Evolutionary conservation across 139 green algal species (phyloP).

Genomic region (Zygnema cylindricum): DNA sequence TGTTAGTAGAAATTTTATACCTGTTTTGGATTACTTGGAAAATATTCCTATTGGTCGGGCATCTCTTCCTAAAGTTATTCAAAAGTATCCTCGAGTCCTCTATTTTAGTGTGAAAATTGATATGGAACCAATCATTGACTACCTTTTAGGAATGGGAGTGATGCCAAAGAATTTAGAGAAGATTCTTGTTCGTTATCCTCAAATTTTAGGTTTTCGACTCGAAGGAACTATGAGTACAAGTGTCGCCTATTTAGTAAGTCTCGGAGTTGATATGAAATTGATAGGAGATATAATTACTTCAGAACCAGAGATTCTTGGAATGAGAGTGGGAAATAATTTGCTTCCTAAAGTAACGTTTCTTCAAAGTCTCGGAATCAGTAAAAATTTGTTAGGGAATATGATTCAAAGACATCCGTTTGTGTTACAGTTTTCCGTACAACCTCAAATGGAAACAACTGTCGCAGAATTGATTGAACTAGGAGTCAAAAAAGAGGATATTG

Average conservation of each 20-base stretch:
- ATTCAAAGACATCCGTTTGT: constrained; percentile 19
- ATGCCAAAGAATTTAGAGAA: background rate
- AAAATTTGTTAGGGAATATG: background rate
- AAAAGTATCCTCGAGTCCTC: constrained; percentile 39
- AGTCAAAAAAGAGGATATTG: background rate
- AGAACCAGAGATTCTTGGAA: constrained; percentile 24
- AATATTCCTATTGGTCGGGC: constrained; percentile 26
- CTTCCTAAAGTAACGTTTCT: constrained; percentile 9
- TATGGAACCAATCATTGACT: constrained; percentile 43
- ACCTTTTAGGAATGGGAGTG: constrained; percentile 37
- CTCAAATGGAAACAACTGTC: constrained; percentile 9
- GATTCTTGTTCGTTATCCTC: constrained; percentile 36
- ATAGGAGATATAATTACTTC: constrained; percentile 36
- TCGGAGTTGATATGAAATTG: constrained; percentile 11
- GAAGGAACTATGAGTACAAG: constrained; percentile 52
- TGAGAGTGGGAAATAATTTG: constrained; percentile 41
- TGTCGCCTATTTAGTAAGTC: constrained; percentile 43
- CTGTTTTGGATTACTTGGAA: constrained; percentile 51
- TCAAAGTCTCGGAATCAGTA: background rate
- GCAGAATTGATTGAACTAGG: background rate
- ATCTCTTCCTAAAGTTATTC: constrained; percentile 18
- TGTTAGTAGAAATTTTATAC: constrained; percentile 47
- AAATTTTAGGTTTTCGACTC: constrained; percentile 40
- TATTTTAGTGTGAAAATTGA: constrained; percentile 51
- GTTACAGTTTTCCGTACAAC: constrained; percentile 6